Evolutionary conservation across 2,329 filamentous ascomycete genomes (phyloP), one percentile per base, ranked within the genome.

Genomic region (Knoxdaviesia proteae): DNA sequence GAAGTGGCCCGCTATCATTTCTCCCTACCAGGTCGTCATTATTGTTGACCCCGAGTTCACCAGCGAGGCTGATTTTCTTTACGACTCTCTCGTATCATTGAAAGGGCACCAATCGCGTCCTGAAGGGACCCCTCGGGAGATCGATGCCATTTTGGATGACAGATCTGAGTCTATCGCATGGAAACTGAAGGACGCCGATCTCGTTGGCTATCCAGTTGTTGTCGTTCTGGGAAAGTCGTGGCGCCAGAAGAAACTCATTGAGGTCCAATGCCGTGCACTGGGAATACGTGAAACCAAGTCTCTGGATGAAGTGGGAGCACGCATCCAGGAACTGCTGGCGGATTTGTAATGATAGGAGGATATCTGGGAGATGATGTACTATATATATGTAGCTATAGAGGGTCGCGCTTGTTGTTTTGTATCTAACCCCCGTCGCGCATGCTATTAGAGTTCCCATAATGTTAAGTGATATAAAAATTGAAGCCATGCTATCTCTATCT

Each of bases 101-200:
- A 42, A 40, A 29, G 39, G 44, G 5, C 34, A 5, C n/a, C 8
- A 20, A 42, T 10, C 43, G 8, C 41, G 7, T 32, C 30, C 30
- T 42, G 5, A 45, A 39, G 33, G 44, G 44, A 6, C 40, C 39
- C 6, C 42, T 42, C 10, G 49, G 42, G 9, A 32, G 48, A 4
- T 80, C 5, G 84, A 93, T 53, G 63, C 70, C 3, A 65, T 84
- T 3, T 58, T 93, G 1, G 86, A 93, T 56, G 86, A 94, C 57
- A 68, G 80, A 11, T 54, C 63, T 7, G 69, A 74, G 49, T 63
- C 69, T 1, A 65, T 94, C 47, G 71, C 74, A 3, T 94, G 84
- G 83, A 96, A 93, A 57, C 64, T 96, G 54, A 76, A 74, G 35
- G 90, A 98, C 60, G 90, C 88, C 1, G 87, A 96, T 57, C 56